Evolutionary conservation across 1,284 basidiomycete genomes (phyloP).

Genomic region (Ceratobasidium sp.): DNA sequence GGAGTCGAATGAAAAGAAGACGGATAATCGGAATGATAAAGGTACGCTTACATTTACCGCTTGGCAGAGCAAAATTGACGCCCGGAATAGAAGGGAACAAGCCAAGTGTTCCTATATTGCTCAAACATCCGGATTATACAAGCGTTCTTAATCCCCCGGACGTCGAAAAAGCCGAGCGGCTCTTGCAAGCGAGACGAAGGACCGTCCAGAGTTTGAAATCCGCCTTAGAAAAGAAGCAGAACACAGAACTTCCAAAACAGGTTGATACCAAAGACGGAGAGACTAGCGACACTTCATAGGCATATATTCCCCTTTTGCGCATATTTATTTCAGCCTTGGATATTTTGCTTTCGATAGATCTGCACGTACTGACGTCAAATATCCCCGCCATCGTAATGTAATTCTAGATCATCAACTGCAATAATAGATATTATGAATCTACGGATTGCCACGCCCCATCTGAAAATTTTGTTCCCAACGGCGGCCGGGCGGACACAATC

Average conservation of each 20-base stretch:
- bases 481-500: background rate
- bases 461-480: background rate
- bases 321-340: background rate
- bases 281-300: background rate
- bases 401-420: background rate
- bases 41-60: background rate
- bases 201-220: slow-evolving; percentile 49
- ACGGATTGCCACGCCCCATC: background rate
- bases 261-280: too few relatives aligned
- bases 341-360: too few relatives aligned
- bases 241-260: too few relatives aligned
- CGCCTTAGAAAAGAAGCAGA: slow-evolving; percentile 1
- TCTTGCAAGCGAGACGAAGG: slow-evolving; percentile 58
- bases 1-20: background rate
- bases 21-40: background rate
- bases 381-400: background rate
- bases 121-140: slow-evolving; percentile 53
- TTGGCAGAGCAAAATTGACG: background rate
- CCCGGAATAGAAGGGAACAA: background rate
- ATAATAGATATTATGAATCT: background rate
- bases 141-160: slow-evolving; percentile 53
- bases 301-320: background rate
- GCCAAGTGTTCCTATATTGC: slow-evolving; percentile 22
- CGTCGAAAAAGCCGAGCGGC: slow-evolving; percentile 56
- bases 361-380: background rate